Evolutionary conservation across 179 eudicot genomes (phyloP).

Genomic region (Camellia oleifera): DNA sequence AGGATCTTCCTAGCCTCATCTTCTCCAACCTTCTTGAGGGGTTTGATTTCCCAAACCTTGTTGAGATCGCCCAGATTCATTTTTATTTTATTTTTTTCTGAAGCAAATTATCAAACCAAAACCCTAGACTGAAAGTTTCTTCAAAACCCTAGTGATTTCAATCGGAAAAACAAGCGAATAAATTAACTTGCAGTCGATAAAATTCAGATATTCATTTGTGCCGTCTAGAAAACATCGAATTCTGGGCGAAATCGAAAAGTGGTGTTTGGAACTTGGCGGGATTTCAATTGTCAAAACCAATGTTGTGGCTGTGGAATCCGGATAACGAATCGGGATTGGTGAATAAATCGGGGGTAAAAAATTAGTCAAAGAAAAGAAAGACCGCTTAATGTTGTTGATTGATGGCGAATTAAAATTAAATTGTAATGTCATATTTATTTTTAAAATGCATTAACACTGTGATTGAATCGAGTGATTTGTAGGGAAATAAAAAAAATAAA

Average conservation of each 20-base stretch:
- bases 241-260: not conserved
- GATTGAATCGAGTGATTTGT: no score
- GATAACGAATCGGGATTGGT: no score
- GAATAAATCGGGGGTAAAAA: no score
- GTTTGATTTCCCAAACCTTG: slow-evolving; percentile 92
- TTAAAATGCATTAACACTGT: no score
- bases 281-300: not conserved
- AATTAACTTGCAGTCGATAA: not conserved
- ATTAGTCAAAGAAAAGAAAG: no score
- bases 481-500: no score
- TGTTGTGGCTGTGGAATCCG: no score
- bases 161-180: not conserved
- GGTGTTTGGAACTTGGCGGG: not conserved
- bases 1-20: slow-evolving; percentile 68
- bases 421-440: no score
- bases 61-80: slow-evolving; percentile 63
- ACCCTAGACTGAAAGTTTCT: not conserved
- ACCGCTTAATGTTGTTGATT: no score
- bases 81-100: not conserved
- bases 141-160: not conserved
- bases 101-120: not conserved
- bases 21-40: slow-evolving; percentile 58
- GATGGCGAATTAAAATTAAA: no score
- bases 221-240: not conserved
- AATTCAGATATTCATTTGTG: not conserved